These are phyloP conservation scores for Clavispora asparagi DNA, from an alignment of 805 yeast genomes.

Conservation along the genomic window DNA sequence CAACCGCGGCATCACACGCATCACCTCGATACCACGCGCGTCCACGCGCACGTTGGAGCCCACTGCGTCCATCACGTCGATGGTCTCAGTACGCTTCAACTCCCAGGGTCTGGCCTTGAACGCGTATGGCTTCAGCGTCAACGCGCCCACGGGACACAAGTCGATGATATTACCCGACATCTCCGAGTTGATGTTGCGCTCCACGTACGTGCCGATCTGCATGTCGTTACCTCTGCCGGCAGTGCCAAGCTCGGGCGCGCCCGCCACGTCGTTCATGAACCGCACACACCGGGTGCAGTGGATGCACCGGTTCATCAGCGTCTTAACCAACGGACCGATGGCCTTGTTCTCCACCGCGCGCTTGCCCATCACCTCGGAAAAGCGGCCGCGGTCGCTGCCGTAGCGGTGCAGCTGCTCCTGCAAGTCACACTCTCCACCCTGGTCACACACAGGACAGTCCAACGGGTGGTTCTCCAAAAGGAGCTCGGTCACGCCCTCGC, in stretches of 20 bases:
- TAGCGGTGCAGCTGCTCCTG: conserved; percentile 83
- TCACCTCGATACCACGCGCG: conserved; percentile 79
- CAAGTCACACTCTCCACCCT: conserved; percentile 91
- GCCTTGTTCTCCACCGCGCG: conserved; percentile 90
- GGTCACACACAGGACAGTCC: conserved; percentile 91
- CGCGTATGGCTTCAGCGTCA: conserved; percentile 88
- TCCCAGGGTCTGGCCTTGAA: conserved; percentile 93
- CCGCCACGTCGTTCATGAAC: conserved; percentile 86
- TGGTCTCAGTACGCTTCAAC: conserved; percentile 79
- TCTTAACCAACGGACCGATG: conserved; percentile 82
- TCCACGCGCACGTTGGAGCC: conserved; percentile 84
- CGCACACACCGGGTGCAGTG: conserved; percentile 91
- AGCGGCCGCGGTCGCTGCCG: conserved; percentile 85
- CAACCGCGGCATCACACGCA: conserved; percentile 81
- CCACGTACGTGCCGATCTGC: conserved; percentile 87
- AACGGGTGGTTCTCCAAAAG: conserved; percentile 83
- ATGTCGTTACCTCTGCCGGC: conserved; percentile 88
- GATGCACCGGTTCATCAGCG: conserved; percentile 88
- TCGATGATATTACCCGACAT: conserved; percentile 83
- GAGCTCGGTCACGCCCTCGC: conserved; percentile 91
- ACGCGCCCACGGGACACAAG: conserved; percentile 88
- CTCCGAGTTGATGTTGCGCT: conserved; percentile 78
- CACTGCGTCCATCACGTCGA: conserved; percentile 78
- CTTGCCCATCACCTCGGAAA: conserved; percentile 74
- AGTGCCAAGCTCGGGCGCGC: conserved; percentile 87